A percentile compares a stretch with the other conserved stretches of the same genome.
Conservation (phyloP, 108 stramenopile genomes). For the Pinguiococcus pyrenoidosus region DNA sequence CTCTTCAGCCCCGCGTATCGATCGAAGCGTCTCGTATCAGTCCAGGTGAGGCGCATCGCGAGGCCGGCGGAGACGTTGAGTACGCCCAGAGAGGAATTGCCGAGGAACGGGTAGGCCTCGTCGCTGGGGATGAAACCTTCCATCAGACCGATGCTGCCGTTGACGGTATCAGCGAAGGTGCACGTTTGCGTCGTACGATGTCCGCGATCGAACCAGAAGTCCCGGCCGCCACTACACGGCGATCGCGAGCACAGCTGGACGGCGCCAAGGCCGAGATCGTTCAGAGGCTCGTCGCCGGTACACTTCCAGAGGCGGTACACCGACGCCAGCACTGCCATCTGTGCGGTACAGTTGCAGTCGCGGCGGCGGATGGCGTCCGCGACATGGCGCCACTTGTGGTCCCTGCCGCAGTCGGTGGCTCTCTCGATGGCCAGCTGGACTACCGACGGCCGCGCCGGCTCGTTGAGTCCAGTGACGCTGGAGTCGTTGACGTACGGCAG, state of each 20-base stretch:
- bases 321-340: constrained; percentile 39
- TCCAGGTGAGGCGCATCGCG: constrained; percentile 43
- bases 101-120: constrained; percentile 3
- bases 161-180: constrained; percentile 2
- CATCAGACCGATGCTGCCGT: constrained; percentile 17
- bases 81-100: constrained; percentile 1
- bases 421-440: constrained; percentile 23
- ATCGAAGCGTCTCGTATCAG: constrained; percentile 21
- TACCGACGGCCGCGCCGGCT: constrained; percentile 18
- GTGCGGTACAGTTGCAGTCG: constrained; percentile 56
- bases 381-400: constrained; percentile 57
- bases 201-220: constrained; percentile 48
- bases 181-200: constrained; percentile 7
- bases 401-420: constrained; percentile 46
- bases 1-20: constrained; percentile 40
- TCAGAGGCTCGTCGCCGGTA: constrained; percentile 26
- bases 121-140: constrained; percentile 13
- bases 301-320: constrained; percentile 66
- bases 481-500: constrained; percentile 14
- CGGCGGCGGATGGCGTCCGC: constrained; percentile 39
- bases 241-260: too few relatives aligned
- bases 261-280: constrained; percentile 44
- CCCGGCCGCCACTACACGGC: constrained; percentile 38
- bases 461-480: not conserved
- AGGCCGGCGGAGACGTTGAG: constrained; percentile 31